Evolutionary conservation across 805 yeast species (phyloP).

Genomic region (Saccharomyces jurei): DNA sequence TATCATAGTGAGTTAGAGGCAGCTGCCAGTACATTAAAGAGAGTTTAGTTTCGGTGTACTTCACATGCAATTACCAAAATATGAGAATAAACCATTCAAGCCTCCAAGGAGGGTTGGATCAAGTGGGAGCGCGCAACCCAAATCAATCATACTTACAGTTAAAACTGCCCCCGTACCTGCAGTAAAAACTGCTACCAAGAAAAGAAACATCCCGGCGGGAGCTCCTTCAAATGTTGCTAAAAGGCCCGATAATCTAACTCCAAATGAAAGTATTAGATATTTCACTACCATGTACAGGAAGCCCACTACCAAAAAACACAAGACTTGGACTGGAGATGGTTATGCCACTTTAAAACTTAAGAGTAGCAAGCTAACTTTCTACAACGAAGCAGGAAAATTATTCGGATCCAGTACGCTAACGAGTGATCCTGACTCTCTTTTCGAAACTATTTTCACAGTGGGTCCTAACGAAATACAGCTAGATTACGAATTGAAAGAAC

Average conservation of each 20-base stretch:
- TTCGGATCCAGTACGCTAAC: conserved; percentile 21
- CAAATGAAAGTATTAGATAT: conserved; percentile 2
- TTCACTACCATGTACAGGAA: conserved; percentile 59
- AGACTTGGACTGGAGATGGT: conserved; percentile 96
- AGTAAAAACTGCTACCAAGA: not conserved
- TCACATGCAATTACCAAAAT: conserved; percentile 22
- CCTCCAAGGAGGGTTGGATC: conserved; percentile 35
- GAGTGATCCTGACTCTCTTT: conserved; percentile 18
- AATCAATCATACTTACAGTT: too few relatives aligned
- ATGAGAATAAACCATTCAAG: conserved; percentile 43
- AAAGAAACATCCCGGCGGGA: not conserved
- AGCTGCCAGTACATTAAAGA: not conserved
- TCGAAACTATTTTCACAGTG: conserved; percentile 38
- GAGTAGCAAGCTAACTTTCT: conserved; percentile 17
- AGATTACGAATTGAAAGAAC: conserved; percentile 37
- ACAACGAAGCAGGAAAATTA: conserved; percentile 23
- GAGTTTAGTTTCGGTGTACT: not conserved
- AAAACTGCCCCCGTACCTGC: too few relatives aligned
- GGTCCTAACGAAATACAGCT: conserved; percentile 59
- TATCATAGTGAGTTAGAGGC: not conserved
- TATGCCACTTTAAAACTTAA: conserved; percentile 32
- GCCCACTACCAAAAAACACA: conserved; percentile 65
- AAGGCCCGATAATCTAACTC: not conserved
- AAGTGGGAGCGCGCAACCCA: not conserved
- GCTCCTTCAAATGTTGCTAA: not conserved